Base-by-base conservation (phyloP, 2,329 filamentous ascomycete species). In the Xylaria sp. region DNA sequence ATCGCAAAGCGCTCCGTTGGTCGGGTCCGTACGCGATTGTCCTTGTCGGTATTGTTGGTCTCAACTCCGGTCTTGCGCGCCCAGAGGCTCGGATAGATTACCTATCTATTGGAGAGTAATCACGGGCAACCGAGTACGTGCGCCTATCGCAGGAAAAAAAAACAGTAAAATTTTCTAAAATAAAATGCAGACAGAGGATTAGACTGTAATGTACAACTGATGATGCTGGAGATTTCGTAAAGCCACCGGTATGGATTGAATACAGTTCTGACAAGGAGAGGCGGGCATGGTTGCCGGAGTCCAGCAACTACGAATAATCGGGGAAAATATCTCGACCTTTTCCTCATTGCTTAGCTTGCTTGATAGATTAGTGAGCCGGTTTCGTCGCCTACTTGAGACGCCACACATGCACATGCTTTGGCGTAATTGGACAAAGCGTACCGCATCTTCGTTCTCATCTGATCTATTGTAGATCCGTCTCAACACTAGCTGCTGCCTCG, bases 121-220 rank as follows among this genome's bases (percentile, higher is more conserved):
- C 14, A 42, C 31, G n/a, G 37, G 45, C 25, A 35, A 37, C 5
- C n/a, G 28, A 19, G 14, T 47, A 61, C 53, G 60, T 57, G 60
- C 47, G 49, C 11, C 47, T 28, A 40, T 61, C 47, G 35, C 53
- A 42, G 47, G 53, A 62, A 62, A 50, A 49, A 47, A 53, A 57
- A 62, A 62, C 40, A 40, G 19, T n/a, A n/a, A n/a, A n/a, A n/a
- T n/a, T n/a, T n/a, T n/a, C n/a, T n/a, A n/a, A n/a, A n/a, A n/a
- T n/a, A n/a, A n/a, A n/a, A n/a, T n/a, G n/a, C n/a, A n/a, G n/a
- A n/a, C n/a, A n/a, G n/a, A n/a, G n/a, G n/a, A n/a, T n/a, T n/a
- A n/a, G n/a, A n/a, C n/a, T n/a, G n/a, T n/a, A n/a, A n/a, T n/a
- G n/a, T n/a, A n/a, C n/a, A n/a, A n/a, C n/a, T n/a, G n/a, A n/a